Percentiles rank a stretch among this genome's conserved stretches.
Evolutionary conservation across 192 early-diverging fungal species (phyloP).

Genomic region (Coemansia sp.): DNA sequence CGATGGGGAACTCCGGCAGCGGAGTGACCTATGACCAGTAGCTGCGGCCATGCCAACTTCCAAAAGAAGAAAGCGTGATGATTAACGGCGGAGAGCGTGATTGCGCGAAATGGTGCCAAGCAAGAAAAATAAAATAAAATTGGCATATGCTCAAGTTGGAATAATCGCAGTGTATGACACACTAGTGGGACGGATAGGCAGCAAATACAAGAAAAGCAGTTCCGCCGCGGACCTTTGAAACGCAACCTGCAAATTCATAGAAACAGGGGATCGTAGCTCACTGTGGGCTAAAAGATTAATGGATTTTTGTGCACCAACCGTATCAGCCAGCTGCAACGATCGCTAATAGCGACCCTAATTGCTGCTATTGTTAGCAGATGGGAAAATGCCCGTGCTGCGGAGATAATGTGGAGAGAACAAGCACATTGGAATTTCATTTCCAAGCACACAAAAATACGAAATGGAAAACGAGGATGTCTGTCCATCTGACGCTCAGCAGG

Average conservation of each 20-base stretch:
- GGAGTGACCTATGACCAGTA: neutral
- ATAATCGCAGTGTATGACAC: neutral
- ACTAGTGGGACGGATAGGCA: neutral
- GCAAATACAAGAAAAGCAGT: neutral
- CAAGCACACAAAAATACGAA: neutral
- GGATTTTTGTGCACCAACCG: no score
- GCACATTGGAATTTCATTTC: no score
- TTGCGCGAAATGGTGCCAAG: neutral
- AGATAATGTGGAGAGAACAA: neutral
- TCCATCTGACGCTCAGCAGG: slow-evolving; percentile 17
- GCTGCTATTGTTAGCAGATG: slow-evolving; percentile 2
- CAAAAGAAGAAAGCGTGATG: neutral
- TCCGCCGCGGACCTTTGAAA: neutral
- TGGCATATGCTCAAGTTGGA: neutral
- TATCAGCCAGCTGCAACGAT: neutral
- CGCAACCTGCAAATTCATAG: neutral
- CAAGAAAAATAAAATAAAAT: neutral
- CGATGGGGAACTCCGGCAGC: neutral
- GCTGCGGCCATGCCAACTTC: neutral
- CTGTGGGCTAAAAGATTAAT: no score
- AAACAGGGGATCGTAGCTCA: neutral
- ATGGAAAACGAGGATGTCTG: neutral
- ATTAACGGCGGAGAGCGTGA: neutral
- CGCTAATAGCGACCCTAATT: neutral
- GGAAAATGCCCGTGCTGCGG: neutral